A percentile compares a stretch with the other conserved stretches of the same genome.
Evolutionary conservation across 306 rosid species (phyloP).

Genomic region (Quillaja saponaria): DNA sequence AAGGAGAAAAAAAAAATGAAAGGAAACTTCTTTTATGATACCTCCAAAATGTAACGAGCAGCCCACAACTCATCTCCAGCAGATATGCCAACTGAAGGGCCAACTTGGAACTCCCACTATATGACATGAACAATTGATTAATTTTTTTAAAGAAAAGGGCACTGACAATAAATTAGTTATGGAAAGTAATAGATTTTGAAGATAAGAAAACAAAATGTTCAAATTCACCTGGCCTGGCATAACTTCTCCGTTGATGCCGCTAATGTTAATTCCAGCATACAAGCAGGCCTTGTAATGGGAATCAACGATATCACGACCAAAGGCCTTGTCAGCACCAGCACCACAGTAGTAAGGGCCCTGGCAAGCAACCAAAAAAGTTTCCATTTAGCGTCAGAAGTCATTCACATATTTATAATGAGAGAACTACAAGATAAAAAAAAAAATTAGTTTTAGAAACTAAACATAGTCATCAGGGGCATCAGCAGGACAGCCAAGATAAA

Average conservation of each 20-base stretch:
- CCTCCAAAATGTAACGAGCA: constrained; percentile 92
- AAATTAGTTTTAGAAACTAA: too few species aligned
- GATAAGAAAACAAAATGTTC: background rate
- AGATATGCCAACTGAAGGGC: constrained; percentile 81
- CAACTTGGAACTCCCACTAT: constrained; percentile 98
- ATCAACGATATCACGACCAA: constrained; percentile 82
- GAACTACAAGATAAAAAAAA: background rate
- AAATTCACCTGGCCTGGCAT: constrained; percentile 83
- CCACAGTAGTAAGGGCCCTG: constrained; percentile 95
- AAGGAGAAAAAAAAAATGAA: background rate
- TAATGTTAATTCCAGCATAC: constrained; percentile 79
- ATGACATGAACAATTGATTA: constrained; percentile 9
- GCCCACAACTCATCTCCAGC: constrained; percentile 86
- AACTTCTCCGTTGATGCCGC: constrained; percentile 93
- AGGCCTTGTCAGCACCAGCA: constrained; percentile 80
- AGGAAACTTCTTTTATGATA: constrained; percentile 18
- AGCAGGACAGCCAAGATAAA: background rate
- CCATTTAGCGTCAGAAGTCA: background rate
- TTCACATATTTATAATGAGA: background rate
- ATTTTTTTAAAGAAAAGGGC: background rate
- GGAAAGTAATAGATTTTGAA: background rate
- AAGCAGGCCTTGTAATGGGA: constrained; percentile 90
- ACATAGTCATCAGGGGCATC: background rate
- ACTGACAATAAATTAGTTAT: background rate
- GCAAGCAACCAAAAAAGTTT: background rate